Conservation (phyloP, 208 protist species). For the Hexamita inflata region DNA sequence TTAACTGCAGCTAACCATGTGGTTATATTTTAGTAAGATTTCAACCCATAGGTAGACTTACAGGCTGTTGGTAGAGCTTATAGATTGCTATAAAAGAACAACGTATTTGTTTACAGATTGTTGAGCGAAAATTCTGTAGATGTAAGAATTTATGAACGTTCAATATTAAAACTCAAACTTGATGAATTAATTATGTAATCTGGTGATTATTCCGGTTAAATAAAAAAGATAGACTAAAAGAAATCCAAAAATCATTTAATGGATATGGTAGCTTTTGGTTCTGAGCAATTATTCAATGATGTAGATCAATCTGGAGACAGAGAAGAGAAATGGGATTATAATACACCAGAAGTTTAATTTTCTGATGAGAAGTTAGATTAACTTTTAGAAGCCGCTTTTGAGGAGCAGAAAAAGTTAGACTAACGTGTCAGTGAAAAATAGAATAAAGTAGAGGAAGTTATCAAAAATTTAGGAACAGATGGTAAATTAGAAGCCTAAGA, state of each 20-base stretch:
- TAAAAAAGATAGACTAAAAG: background rate
- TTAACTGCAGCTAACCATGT: conserved; percentile 93
- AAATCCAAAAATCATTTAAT: too few species aligned
- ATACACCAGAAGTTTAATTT: conserved; percentile 4
- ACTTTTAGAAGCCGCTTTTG: background rate
- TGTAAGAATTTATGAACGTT: conserved; percentile 11
- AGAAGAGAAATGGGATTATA: background rate
- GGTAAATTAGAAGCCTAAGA: conserved; percentile 6
- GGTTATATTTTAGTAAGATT: conserved; percentile 96
- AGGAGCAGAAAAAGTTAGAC: background rate
- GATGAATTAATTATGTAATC: conserved; percentile 19
- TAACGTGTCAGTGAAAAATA: background rate
- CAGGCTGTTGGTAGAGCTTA: conserved; percentile 69
- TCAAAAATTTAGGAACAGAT: conserved; percentile 14
- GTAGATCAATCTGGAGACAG: background rate
- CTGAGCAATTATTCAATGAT: conserved; percentile 5
- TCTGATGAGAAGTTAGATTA: conserved; percentile 11
- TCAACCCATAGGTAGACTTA: conserved; percentile 74
- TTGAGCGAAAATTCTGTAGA: conserved; percentile 11
- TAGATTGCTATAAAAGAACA: background rate
- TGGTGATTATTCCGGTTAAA: background rate
- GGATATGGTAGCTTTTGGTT: conserved; percentile 16
- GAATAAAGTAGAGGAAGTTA: background rate
- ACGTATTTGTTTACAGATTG: conserved; percentile 13
- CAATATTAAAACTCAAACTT: background rate